Evolutionary conservation across 2,329 filamentous ascomycete species (phyloP).

Genomic region (Alternaria angustiovoidea): DNA sequence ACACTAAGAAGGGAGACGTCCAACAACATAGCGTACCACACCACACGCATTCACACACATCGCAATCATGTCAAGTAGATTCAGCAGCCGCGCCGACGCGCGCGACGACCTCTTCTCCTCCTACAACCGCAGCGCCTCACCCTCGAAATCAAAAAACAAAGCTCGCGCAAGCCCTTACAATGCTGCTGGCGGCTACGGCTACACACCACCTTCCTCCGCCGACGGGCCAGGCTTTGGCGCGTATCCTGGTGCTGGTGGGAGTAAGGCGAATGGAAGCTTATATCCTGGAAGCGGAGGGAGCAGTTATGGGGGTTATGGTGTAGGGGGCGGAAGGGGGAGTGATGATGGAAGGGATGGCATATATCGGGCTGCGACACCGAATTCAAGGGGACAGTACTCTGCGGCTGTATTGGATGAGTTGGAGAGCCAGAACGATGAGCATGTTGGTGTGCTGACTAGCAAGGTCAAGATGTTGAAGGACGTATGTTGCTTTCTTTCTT

Average conservation of each 20-base stretch:
- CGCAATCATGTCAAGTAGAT: constrained; percentile 38
- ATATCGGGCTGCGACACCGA: constrained; percentile 56
- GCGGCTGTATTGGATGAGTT: constrained; percentile 90
- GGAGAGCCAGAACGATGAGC: constrained; percentile 92
- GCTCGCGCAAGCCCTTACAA: constrained; percentile 31
- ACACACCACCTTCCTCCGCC: constrained; percentile 23
- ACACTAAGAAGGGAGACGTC: neutral
- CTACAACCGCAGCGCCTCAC: constrained; percentile 50
- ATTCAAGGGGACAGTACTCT: constrained; percentile 83
- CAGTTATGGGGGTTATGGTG: constrained; percentile 10
- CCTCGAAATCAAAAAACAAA: constrained; percentile 46
- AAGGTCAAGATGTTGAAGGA: constrained; percentile 91
- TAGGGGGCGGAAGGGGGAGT: constrained; percentile 8
- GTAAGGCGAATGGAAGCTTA: constrained; percentile 14
- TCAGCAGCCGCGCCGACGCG: constrained; percentile 37
- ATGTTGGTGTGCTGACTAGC: constrained; percentile 87
- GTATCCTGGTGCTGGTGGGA: constrained; percentile 39
- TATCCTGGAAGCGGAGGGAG: constrained; percentile 14
- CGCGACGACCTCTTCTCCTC: constrained; percentile 52
- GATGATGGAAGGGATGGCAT: neutral
- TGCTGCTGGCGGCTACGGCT: constrained; percentile 34
- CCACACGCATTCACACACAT: neutral
- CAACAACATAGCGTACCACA: neutral
- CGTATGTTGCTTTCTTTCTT: constrained; percentile 62
- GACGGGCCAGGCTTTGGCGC: constrained; percentile 40